These are phyloP conservation scores for Ascochyta clinopodiicola DNA, from an alignment of 2,329 filamentous ascomycete species.

Conservation along the genomic window DNA sequence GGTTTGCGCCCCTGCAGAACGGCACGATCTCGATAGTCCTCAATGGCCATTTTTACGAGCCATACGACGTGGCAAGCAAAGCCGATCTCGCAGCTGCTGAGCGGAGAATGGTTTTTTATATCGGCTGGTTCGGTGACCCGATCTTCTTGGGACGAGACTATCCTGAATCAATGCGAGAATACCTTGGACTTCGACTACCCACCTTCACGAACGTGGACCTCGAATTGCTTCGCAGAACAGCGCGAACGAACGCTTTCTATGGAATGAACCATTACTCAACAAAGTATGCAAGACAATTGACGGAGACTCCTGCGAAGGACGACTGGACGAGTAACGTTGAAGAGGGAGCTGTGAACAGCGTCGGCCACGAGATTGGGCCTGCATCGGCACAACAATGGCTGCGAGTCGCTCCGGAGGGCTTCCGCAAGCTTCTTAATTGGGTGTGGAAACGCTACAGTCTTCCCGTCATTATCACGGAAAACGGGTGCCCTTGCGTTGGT, in stretches of 20 bases:
- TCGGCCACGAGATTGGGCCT: conserved; percentile 42
- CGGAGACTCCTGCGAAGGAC: conserved; percentile 45
- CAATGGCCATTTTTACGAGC: conserved; percentile 6
- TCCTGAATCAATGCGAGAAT: conserved; percentile 22
- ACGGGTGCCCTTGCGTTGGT: conserved; percentile 46
- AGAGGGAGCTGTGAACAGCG: conserved; percentile 59
- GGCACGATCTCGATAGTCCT: conserved; percentile 27
- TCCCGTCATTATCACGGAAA: conserved; percentile 53
- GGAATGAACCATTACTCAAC: conserved; percentile 54
- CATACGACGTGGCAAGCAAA: neutral
- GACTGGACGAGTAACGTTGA: conserved; percentile 51
- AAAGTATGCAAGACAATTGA: conserved; percentile 48
- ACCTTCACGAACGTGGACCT: conserved; percentile 50
- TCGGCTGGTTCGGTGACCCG: conserved; percentile 50
- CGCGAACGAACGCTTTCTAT: conserved; percentile 31
- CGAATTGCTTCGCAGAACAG: conserved; percentile 32
- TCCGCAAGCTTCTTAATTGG: conserved; percentile 60
- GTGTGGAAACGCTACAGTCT: conserved; percentile 50
- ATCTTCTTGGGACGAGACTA: conserved; percentile 45
- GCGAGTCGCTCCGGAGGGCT: conserved; percentile 56
- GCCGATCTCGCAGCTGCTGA: neutral
- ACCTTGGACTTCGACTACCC: conserved; percentile 42
- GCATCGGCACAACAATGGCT: conserved; percentile 51
- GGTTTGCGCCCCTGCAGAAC: conserved; percentile 29
- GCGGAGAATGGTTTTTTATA: conserved; percentile 40